Evolutionary conservation across 2,329 filamentous ascomycete species (phyloP), one percentile per base, ranked within the genome.

Genomic region (Trichoderma simmonsii): DNA sequence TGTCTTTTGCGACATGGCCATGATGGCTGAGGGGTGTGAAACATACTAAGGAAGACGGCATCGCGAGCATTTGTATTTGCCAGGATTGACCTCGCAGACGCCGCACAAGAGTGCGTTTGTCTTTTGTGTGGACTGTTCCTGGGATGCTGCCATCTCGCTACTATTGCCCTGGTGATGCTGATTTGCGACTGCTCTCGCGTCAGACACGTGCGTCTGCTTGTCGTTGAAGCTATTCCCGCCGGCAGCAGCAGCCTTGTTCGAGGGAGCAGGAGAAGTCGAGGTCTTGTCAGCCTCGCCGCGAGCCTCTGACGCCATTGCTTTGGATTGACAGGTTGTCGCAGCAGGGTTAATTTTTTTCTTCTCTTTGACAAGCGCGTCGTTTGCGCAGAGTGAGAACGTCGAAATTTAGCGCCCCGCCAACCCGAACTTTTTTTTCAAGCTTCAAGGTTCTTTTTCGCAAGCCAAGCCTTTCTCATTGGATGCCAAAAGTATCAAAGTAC

Each of bases 11-110:
- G 34, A 43, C 26, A 28, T 4, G 18, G 43, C n/a, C n/a, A 21
- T 12, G 14, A 51, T 21, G 32, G 39, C 4, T 8, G 57, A 21
- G 26, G 6, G 21, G 24, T 11, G 24, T 8, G 18, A 60, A 32
- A 80, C 88, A 77, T 82, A 91, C 89, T 89, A 91, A 73, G 86
- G 85, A 26, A 87, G 76, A 62, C 83, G 80, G 77, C 89, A 91
- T 32, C 84, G 84, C n/a, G 87, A 83, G 74, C 89, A 91, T 76
- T 90, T 91, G 80, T 91, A 91, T 78, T 89, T 91, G 34, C 83
- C 83, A 24, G 85, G 81, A 5, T 83, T 83, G 39, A 79, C 77
- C 32, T 85, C 78, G 78, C 89, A 91, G 36, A 90, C 82, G 6
- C 85, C 84, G 75, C 89, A 91, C 2, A 68, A 21, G 3, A 7